Percentiles rank a stretch among this genome's conserved stretches.
Evolutionary conservation across 108 stramenopile species (phyloP).

Genomic region (Skeletonema marinoi): DNA sequence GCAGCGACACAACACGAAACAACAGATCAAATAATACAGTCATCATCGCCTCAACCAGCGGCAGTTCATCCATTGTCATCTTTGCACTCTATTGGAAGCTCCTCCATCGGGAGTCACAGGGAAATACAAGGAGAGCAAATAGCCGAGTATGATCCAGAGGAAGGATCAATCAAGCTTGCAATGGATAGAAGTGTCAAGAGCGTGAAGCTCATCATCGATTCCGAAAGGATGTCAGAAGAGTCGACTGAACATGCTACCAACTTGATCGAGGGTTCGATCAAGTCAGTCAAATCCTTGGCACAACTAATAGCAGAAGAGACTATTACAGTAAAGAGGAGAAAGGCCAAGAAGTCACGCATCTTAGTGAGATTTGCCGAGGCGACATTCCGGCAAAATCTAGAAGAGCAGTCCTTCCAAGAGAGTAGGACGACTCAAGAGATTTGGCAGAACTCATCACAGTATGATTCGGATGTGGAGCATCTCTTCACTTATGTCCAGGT

Average conservation of each 20-base stretch:
- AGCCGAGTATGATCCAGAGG: not conserved
- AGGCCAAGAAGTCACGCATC: not conserved
- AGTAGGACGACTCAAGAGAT: slow-evolving; percentile 28
- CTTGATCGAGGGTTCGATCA: not conserved
- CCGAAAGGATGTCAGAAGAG: not conserved
- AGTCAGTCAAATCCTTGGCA: not conserved
- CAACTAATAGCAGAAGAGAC: not conserved
- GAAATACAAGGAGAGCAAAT: not conserved
- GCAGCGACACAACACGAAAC: not conserved
- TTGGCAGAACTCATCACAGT: slow-evolving; percentile 49
- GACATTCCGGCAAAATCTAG: slow-evolving; percentile 30
- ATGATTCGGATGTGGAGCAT: slow-evolving; percentile 51
- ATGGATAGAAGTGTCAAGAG: not conserved
- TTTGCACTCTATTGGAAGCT: not conserved
- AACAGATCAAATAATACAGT: not conserved
- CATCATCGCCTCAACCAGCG: not conserved
- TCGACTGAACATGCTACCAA: slow-evolving; percentile 5
- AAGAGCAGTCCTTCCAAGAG: slow-evolving; percentile 44
- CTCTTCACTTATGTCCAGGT: slow-evolving; percentile 66
- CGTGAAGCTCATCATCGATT: not conserved
- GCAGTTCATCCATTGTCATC: not conserved
- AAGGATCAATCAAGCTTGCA: not conserved
- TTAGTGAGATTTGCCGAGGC: slow-evolving; percentile 9
- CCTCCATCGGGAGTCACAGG: not conserved
- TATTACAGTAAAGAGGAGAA: not conserved